Base-by-base conservation (phyloP, 352 stramenopile species). In the Elongisporangium anandrum region DNA sequence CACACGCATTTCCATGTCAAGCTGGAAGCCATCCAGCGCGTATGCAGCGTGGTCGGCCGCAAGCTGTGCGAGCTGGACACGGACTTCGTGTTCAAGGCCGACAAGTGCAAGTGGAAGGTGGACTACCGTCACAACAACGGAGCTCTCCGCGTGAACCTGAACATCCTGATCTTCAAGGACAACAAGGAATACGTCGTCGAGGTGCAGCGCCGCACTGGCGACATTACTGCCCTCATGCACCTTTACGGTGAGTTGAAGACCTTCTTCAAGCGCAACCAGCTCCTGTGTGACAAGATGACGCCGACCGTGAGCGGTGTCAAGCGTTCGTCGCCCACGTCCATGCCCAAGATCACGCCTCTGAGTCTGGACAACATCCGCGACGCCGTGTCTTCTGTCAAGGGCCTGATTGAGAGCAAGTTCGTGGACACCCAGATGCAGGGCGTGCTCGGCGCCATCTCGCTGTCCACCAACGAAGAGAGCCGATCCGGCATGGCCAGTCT, bases 51-150 rank as follows among this genome's bases (percentile, higher is more conserved):
- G 17, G 69, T 95, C 24, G 80, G 85, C 26, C 85, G 81, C 41
- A 95, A 93, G 73, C 69, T 95, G 9, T 92, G 79, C 57, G 83
- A 93, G 56, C 65, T 95, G 38, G 85, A 92, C 68, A 90, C 85
- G 55, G 85, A 95, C 62, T 95, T 89, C 55, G 72, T 75, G 60
- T 95, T 95, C 65, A 91, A 95, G 63, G 68, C 72, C 8, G 71
- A 87, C 62, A 95, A 95, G 73, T 92, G 83, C 75, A 95, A 95
- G 71, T 95, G 85, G 85, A 95, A 93, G 68, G 83, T 93, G 49
- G 76, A 88, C 52, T 89, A 87, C 70, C 81, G 83, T 4, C 78
- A 74, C 51, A 71, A 71, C 52, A 59, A 64, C 54, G 69, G 73
- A 22, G 65, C 70, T 16, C 79, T 88, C 63, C 81, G 82, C 53